These are phyloP conservation scores for Eimeria maxima DNA, from an alignment of 169 alveolate genomes.

Conservation along the genomic window DNA sequence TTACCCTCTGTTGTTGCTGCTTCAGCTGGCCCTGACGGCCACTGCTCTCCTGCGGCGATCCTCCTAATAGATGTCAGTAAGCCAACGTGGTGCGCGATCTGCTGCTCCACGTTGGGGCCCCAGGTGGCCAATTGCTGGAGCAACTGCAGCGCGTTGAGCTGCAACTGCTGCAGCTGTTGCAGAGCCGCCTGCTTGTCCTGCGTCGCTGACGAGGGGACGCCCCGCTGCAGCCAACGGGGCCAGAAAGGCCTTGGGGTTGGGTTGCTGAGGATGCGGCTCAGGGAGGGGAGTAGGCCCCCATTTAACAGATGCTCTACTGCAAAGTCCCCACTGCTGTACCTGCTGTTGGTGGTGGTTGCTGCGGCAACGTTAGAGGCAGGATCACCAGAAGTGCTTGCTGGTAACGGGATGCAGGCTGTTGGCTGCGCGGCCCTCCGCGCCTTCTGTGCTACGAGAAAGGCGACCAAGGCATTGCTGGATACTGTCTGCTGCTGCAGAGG, in stretches of 20 bases:
- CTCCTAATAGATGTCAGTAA: not conserved
- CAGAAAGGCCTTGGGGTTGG: slow-evolving; percentile 62
- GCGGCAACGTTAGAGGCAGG: not conserved
- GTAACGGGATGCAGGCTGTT: not conserved
- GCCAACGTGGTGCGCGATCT: slow-evolving; percentile 13
- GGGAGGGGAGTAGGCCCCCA: slow-evolving; percentile 3
- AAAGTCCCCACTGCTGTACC: not conserved
- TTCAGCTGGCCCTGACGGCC: not conserved
- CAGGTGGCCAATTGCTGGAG: not conserved
- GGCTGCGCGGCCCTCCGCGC: not conserved
- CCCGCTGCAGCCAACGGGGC: slow-evolving; percentile 79
- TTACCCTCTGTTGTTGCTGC: slow-evolving; percentile 23
- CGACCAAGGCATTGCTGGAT: slow-evolving; percentile 6
- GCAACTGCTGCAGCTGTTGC: slow-evolving; percentile 27
- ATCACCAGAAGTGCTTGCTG: not conserved
- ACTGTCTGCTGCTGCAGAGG: slow-evolving; percentile 60
- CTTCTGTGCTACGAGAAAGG: slow-evolving; percentile 21
- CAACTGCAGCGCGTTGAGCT: slow-evolving; percentile 51
- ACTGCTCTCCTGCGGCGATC: not conserved
- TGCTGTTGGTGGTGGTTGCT: slow-evolving; percentile 15
- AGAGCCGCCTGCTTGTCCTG: not conserved
- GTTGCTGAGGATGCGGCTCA: not conserved
- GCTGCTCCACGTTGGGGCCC: slow-evolving; percentile 28
- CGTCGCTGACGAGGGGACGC: not conserved
- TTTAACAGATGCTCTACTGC: not conserved